phyloP scores from a whole-genome alignment of 495 filamentous ascomycete species.

The Copromyces sp. region DNA sequence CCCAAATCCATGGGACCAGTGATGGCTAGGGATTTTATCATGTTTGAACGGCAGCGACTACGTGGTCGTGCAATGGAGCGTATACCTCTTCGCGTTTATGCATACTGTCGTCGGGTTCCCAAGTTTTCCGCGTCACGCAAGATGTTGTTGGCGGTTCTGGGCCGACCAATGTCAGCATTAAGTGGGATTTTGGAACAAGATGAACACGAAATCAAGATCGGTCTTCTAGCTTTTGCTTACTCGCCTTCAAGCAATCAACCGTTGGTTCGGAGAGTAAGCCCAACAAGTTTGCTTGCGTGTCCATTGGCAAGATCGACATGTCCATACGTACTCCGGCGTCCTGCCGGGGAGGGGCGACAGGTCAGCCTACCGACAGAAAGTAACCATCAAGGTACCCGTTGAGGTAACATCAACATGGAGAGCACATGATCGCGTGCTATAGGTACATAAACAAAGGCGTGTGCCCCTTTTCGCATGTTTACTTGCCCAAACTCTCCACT shows the following conservation, averaged over 20 bases:
- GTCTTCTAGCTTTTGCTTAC: too few species aligned
- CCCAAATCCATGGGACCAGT: neutral
- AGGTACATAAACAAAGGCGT: neutral
- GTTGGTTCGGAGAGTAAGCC: neutral
- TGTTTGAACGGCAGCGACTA: neutral
- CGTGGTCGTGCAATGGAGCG: neutral
- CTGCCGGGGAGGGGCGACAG: neutral
- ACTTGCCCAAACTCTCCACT: neutral
- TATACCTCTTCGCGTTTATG: neutral
- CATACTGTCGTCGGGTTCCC: neutral
- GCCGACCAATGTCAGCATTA: neutral
- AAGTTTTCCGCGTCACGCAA: neutral
- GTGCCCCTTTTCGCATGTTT: neutral
- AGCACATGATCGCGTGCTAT: neutral
- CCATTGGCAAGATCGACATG: neutral
- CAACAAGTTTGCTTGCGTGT: neutral
- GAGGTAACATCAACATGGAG: neutral
- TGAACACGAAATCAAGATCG: too few species aligned
- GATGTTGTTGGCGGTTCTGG: neutral
- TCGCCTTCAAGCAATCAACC: neutral
- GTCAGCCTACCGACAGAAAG: neutral
- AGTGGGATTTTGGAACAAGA: neutral
- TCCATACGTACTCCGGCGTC: neutral
- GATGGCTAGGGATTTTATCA: neutral
- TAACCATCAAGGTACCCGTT: constrained; percentile 9